Conservation (phyloP, 2,329 filamentous ascomycete species). For the Dichotomopilus funicola region DNA sequence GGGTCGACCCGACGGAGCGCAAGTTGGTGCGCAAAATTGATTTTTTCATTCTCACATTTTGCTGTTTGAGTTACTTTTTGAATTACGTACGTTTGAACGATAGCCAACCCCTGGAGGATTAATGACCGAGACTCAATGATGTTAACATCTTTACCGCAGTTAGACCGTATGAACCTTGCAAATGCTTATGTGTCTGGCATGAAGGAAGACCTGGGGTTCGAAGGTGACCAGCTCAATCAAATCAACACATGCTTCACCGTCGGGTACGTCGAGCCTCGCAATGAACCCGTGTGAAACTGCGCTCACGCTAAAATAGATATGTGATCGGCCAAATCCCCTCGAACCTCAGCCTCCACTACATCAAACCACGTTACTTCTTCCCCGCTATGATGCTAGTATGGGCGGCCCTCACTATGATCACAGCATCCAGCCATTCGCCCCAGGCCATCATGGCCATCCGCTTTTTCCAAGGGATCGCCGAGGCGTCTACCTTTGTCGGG, state of each 20-base stretch:
- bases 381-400: conserved; percentile 58
- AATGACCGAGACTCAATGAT: neutral
- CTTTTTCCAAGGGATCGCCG: conserved; percentile 49
- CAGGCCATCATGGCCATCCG: conserved; percentile 54
- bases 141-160: conserved; percentile 21
- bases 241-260: conserved; percentile 47
- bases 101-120: neutral
- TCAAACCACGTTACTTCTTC: conserved; percentile 58
- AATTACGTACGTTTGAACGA: conserved; percentile 39
- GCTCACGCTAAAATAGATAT: conserved; percentile 21
- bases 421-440: conserved; percentile 45
- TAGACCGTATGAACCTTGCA: conserved; percentile 45
- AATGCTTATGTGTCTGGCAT: conserved; percentile 51
- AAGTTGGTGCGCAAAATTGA: conserved; percentile 52
- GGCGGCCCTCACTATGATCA: conserved; percentile 58
- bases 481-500: conserved; percentile 51
- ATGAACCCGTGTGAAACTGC: neutral
- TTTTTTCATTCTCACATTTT: conserved; percentile 59
- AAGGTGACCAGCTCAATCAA: conserved; percentile 43
- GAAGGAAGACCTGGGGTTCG: conserved; percentile 44
- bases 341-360: conserved; percentile 56
- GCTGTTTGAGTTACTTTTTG: conserved; percentile 51
- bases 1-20: conserved; percentile 32
- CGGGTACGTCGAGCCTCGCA: conserved; percentile 30
- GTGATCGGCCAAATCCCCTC: conserved; percentile 54